These are phyloP conservation scores for Monilinia laxa DNA, from an alignment of 2,329 filamentous ascomycete species.

Conservation along the genomic window DNA sequence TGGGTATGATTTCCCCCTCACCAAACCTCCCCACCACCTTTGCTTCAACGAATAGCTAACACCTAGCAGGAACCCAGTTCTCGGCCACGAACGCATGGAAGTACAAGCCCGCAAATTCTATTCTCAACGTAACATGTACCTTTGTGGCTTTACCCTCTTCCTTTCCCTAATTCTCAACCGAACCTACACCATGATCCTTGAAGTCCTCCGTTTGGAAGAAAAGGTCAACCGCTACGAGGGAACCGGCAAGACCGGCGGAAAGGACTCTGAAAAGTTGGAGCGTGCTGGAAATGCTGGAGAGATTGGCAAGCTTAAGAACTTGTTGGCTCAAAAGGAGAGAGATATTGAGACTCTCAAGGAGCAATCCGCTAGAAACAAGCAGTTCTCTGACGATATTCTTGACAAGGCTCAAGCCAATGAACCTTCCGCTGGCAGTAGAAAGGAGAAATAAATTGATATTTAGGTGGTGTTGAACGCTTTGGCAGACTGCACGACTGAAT, in stretches of 20 bases:
- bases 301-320: slow-evolving; percentile 65
- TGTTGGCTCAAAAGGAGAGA: slow-evolving; percentile 70
- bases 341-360: slow-evolving; percentile 60
- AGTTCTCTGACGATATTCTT: slow-evolving; percentile 15
- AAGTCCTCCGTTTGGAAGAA: slow-evolving; percentile 72
- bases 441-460: slow-evolving; percentile 5
- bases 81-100: slow-evolving; percentile 94
- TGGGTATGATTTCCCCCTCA: slow-evolving; percentile 31
- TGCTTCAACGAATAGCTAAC: slow-evolving; percentile 32
- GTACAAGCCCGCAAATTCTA: slow-evolving; percentile 99
- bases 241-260: slow-evolving; percentile 56
- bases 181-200: slow-evolving; percentile 79
- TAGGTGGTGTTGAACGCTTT: slow-evolving; percentile 11
- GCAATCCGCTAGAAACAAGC: slow-evolving; percentile 54
- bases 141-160: slow-evolving; percentile 98
- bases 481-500: not conserved
- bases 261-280: slow-evolving; percentile 70
- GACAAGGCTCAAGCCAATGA: slow-evolving; percentile 17
- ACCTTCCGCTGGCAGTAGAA: slow-evolving; percentile 12
- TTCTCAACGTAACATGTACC: slow-evolving; percentile 99
- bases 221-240: slow-evolving; percentile 82
- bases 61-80: slow-evolving; percentile 58
- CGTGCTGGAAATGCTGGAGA: slow-evolving; percentile 73
- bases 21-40: not conserved
- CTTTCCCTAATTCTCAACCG: slow-evolving; percentile 98